Evolutionary conservation across 768 basidiomycete genomes (phyloP).

Genomic region (Exsudoporus frostii): DNA sequence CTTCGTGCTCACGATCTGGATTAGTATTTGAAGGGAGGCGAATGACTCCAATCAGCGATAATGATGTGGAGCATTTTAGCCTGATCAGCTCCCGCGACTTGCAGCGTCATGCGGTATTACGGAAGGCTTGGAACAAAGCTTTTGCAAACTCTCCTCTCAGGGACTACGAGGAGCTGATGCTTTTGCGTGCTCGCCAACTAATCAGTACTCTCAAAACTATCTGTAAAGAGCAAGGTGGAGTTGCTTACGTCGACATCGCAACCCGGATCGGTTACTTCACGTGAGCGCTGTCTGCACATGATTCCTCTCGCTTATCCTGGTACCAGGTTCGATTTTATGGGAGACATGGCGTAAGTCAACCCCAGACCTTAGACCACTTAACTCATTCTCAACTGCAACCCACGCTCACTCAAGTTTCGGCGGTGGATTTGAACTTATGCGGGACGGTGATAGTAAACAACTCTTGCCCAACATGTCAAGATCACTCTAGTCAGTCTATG

Average conservation of each 20-base stretch:
- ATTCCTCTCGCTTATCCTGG: neutral
- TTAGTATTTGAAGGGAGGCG: constrained; percentile 23
- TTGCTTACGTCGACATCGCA: constrained; percentile 13
- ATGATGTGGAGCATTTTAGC: constrained; percentile 10
- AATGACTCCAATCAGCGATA: constrained; percentile 14
- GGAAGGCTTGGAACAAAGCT: constrained; percentile 33
- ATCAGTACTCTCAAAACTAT: constrained; percentile 8
- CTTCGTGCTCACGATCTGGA: constrained; percentile 2
- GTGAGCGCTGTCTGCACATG: constrained; percentile 8
- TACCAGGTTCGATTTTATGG: constrained; percentile 26
- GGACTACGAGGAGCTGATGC: constrained; percentile 27
- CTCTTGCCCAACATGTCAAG: constrained; percentile 29
- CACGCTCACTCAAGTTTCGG: constrained; percentile 30
- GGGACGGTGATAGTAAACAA: constrained; percentile 33
- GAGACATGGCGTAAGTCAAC: constrained; percentile 27
- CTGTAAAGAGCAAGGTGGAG: constrained; percentile 11
- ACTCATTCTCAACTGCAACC: neutral
- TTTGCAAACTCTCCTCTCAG: constrained; percentile 28
- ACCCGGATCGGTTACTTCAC: constrained; percentile 22
- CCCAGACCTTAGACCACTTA: neutral
- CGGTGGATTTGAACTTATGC: constrained; percentile 37
- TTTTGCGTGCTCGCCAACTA: constrained; percentile 20
- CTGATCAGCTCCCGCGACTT: constrained; percentile 19
- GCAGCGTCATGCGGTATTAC: constrained; percentile 21
- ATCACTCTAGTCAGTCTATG: constrained; percentile 27